Base-by-base conservation (phyloP, 768 basidiomycete genomes). In the Galerina sulciceps region DNA sequence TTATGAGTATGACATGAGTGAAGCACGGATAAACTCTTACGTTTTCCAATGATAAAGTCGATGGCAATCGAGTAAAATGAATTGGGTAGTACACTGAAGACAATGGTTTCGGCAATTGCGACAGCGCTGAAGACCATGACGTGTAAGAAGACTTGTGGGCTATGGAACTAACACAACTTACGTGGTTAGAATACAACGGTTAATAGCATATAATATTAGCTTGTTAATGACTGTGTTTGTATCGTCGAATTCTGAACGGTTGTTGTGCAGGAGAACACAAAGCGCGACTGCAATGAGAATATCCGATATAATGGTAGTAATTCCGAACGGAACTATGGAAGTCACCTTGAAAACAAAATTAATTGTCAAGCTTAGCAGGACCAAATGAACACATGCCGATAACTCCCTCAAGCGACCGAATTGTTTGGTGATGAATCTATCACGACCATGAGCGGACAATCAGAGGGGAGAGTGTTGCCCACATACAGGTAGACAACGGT, bases 171-270 rank as follows among this genome's bases (percentile, higher is more conserved):
- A 2, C 26, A 22, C 43, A 38, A 47, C 81, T 37, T 59, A 82
- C 82, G 78, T 78, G n/a, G 82, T 84, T 20, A 84, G 67, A 40
- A 83, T 63, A 66, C 81, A 83, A 10, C 81, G 78, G 63, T 83
- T 81, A 41, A 83, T 80, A 2, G 80, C 78, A 57, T 76, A 81
- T 18, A 83, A 67, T 4, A 83, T 79, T 20, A 84, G 65, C 42
- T 67, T 76, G 62, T 79, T 79, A 44, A 83, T 77, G 20, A 82
- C 62, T 40, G 60, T 69, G 57, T 82, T 81, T 1, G 81, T 81
- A 47, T 76, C 74, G 17, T 69, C 63, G 49, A 78, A 77, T 8
- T 74, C 73, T 3, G 79, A 74, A 3, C 76, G 74, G 55, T 75
- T 79, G 53, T 66, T 75, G 36, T 75, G 65, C 20, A 84, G 67